Percentiles rank a stretch among this genome's conserved stretches.
Evolutionary conservation across 352 stramenopile species (phyloP).

Genomic region (Phytophthora vignae): DNA sequence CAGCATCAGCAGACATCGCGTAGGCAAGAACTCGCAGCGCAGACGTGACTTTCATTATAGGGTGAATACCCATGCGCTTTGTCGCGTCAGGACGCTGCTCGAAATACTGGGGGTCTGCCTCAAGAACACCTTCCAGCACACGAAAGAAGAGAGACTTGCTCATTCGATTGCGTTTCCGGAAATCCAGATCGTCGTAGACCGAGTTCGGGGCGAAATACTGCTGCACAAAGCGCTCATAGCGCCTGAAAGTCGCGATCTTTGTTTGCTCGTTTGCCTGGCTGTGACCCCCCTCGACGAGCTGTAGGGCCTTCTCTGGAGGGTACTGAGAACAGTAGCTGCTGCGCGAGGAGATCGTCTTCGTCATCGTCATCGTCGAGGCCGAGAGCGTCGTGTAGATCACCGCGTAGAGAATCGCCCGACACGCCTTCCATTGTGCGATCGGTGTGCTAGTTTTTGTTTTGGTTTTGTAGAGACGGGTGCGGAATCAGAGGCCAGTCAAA

Average conservation of each 20-base stretch:
- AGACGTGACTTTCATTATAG: constrained; percentile 4
- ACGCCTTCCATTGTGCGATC: neutral
- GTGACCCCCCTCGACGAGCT: neutral
- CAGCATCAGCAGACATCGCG: neutral
- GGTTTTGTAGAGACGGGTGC: neutral
- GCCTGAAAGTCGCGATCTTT: constrained; percentile 3
- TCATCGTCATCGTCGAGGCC: neutral
- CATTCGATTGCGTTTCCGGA: constrained; percentile 1
- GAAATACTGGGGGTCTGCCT: neutral
- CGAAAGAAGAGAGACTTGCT: constrained; percentile 2
- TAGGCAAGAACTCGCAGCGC: constrained; percentile 9
- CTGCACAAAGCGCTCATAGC: constrained; percentile 5
- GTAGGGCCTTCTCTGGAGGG: neutral
- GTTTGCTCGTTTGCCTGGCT: constrained; percentile 1
- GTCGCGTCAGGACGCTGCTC: constrained; percentile 4
- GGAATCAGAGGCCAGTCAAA: neutral
- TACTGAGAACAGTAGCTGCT: neutral
- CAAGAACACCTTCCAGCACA: constrained; percentile 4
- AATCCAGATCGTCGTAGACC: neutral
- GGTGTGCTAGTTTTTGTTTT: neutral
- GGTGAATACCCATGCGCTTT: constrained; percentile 11
- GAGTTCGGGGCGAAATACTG: constrained; percentile 1
- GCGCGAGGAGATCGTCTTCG: neutral
- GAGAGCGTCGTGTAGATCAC: neutral
- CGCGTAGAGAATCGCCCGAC: neutral